Base-by-base conservation (phyloP, 2,329 filamentous ascomycete species). In the Capronia epimyces region DNA sequence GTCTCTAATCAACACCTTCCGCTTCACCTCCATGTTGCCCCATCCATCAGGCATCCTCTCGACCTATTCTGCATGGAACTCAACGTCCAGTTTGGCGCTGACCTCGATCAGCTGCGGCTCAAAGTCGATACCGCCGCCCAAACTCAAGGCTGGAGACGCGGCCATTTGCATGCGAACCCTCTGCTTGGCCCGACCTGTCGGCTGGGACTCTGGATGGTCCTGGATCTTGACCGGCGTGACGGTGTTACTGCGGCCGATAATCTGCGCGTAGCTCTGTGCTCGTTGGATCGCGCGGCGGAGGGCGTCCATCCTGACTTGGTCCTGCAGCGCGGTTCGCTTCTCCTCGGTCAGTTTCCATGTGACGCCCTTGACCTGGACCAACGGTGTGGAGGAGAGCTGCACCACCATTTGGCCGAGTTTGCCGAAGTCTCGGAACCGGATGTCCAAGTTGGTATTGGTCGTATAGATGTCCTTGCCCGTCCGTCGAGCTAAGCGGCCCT, bases 281-380 rank as follows among this genome's bases (percentile, higher is more conserved):
- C 64, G 60, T 7, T 49, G 10, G 9, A 66, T 53, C 3, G 64
- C 63, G 25, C 65, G 55, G 2, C 46, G 50, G 18, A 66, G 44
- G 7, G 63, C 63, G 50, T 52, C 25, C 36, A 58, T 57, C 12
- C 61, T 57, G 12, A 56, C 53, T 13, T 63, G 48, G 1, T 59
- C 61, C 18, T 53, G 48, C 9, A 65, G 42, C 8, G 27, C 25
- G 13, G 53, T 49, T 37, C 55, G 36, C 1, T 56, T 64, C 12
- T 49, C 57, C 2, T 65, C 60, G 2, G 54, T 63, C 43, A 66
- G 48, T 32, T 52, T 49, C 63, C 64, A 66, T 7, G 58, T 46
- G 15, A 64, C 57, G 1, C 55, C 47, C 8, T 48, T 36, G 9
- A 65, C 58, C 12, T 61, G 56, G 13, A 65, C 61, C 25, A 52